Percentiles rank a stretch among this genome's conserved stretches.
Evolutionary conservation across 1,139 yeast species (phyloP).

Genomic region (Geotrichum candidum): DNA sequence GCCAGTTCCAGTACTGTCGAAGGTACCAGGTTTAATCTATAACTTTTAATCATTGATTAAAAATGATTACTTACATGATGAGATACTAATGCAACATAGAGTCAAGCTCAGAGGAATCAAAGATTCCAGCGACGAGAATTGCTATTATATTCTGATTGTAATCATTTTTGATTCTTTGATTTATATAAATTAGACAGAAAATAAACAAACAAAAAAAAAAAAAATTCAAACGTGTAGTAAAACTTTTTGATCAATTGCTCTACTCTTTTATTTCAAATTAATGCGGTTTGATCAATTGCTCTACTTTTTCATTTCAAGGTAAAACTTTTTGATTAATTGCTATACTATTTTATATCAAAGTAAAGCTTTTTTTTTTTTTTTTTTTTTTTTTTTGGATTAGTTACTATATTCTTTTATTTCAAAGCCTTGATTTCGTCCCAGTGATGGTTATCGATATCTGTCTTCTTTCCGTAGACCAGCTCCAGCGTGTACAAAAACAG

Average conservation of each 20-base stretch:
- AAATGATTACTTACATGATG: conserved; percentile 10
- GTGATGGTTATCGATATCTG: conserved; percentile 21
- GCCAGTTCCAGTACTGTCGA: conserved; percentile 8
- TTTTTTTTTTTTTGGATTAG: neutral
- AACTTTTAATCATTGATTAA: neutral
- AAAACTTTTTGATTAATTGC: no score
- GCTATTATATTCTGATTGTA: conserved; percentile 13
- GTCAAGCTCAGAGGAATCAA: conserved; percentile 18
- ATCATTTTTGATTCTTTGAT: neutral
- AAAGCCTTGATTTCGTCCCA: conserved; percentile 9
- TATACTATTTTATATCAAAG: no score
- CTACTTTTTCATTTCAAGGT: no score
- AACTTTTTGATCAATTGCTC: neutral
- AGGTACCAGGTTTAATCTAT: conserved; percentile 9
- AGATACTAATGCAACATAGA: conserved; percentile 18
- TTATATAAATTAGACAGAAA: no score
- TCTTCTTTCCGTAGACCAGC: conserved; percentile 42
- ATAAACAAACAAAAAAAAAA: neutral
- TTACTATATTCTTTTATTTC: neutral
- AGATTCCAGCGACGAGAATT: conserved; percentile 15
- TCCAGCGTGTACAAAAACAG: conserved; percentile 73
- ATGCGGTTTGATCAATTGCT: no score
- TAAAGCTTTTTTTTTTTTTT: neutral
- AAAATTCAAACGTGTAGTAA: neutral
- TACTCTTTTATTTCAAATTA: neutral